phyloP scores from a whole-genome alignment of 2,329 filamentous ascomycete genomes.

The Xylariales sp. region DNA sequence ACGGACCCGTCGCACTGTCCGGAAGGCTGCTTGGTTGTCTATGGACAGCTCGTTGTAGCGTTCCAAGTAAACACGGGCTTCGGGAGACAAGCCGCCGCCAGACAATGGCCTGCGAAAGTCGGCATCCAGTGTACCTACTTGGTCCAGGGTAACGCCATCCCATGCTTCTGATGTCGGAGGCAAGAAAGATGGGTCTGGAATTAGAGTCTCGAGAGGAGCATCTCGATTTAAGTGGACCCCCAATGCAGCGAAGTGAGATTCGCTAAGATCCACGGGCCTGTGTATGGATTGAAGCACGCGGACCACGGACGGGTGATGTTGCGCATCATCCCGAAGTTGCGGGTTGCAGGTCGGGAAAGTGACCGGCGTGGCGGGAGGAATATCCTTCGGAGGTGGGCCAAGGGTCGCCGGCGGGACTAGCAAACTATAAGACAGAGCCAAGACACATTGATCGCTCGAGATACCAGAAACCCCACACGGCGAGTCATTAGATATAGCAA shows the following conservation, averaged over 20 bases:
- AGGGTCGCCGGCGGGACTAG: conserved; percentile 19
- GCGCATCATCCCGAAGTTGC: conserved; percentile 14
- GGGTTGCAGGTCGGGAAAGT: conserved; percentile 42
- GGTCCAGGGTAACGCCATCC: conserved; percentile 43
- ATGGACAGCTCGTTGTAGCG: conserved; percentile 53
- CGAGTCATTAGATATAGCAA: too few relatives aligned
- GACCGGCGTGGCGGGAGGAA: conserved; percentile 54
- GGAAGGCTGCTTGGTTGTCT: conserved; percentile 55
- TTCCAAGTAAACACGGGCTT: conserved; percentile 54
- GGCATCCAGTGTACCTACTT: conserved; percentile 43
- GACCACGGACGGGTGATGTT: conserved; percentile 35
- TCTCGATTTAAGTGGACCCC: conserved; percentile 52
- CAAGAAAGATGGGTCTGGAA: conserved; percentile 49
- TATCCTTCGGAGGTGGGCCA: conserved; percentile 37
- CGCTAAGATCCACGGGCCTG: conserved; percentile 43
- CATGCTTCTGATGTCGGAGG: conserved; percentile 49
- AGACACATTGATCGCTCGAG: background rate
- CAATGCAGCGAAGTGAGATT: conserved; percentile 51
- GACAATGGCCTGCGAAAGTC: conserved; percentile 43
- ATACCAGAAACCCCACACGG: too few relatives aligned
- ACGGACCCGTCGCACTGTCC: conserved; percentile 55
- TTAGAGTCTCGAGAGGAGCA: conserved; percentile 40
- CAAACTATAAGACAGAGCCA: conserved; percentile 15
- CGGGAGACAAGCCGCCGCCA: conserved; percentile 52
- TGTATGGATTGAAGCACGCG: conserved; percentile 49